These are phyloP conservation scores for Erysimum pusillum DNA, from an alignment of 441 rosid genomes.

Conservation along the genomic window DNA sequence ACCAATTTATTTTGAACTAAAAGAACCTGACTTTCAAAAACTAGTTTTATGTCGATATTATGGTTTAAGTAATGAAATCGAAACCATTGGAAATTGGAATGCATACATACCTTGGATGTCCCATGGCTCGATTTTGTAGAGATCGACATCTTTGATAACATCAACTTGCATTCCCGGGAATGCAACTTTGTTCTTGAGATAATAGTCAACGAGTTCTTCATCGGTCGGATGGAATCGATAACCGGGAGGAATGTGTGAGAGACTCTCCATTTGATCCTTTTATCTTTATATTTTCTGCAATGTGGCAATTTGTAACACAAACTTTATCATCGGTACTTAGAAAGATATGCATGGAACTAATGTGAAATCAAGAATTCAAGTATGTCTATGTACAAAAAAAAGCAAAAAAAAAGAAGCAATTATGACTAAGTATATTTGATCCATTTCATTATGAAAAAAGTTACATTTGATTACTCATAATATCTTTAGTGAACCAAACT, in stretches of 20 bases:
- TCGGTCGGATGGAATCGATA: constrained; percentile 80
- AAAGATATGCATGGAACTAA: constrained; percentile 15
- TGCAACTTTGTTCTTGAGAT: constrained; percentile 66
- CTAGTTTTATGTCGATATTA: not conserved
- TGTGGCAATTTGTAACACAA: constrained; percentile 16
- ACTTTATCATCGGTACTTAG: constrained; percentile 18
- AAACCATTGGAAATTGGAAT: constrained; percentile 16
- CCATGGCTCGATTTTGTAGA: constrained; percentile 81
- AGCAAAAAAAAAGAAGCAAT: not conserved
- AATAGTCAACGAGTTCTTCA: constrained; percentile 76
- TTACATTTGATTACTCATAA: constrained; percentile 20
- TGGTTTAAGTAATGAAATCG: not conserved
- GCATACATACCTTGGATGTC: constrained; percentile 67
- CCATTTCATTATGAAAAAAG: constrained; percentile 20
- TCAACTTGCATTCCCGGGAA: constrained; percentile 71
- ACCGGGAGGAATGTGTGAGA: constrained; percentile 72
- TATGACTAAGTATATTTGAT: constrained; percentile 14
- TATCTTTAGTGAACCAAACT: too few species aligned
- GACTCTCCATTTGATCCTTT: constrained; percentile 50
- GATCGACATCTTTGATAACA: constrained; percentile 75
- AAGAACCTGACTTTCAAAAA: not conserved
- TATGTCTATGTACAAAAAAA: too few species aligned
- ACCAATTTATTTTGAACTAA: not conserved
- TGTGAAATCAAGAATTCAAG: constrained; percentile 20
- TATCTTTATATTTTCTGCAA: constrained; percentile 29